A percentile compares a stretch with the other conserved stretches of the same genome.
These are phyloP conservation scores for Pisolithus microcarpus DNA, from an alignment of 768 basidiomycete genomes.

Conservation along the genomic window DNA sequence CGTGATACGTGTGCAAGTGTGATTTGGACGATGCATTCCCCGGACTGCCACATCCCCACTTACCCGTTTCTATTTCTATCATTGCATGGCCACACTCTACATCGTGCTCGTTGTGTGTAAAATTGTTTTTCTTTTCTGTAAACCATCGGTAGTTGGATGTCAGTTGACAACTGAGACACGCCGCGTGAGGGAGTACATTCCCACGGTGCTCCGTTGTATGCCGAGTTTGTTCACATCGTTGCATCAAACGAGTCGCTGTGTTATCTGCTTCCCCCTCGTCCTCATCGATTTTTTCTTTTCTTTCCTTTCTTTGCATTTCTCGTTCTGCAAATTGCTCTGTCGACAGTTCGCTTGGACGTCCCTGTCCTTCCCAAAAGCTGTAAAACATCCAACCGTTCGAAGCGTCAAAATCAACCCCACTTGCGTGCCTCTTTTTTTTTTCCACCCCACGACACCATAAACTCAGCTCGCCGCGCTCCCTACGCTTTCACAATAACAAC, in stretches of 20 bases:
- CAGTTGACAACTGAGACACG: neutral
- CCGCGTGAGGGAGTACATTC: constrained; percentile 10
- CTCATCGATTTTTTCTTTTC: constrained; percentile 27
- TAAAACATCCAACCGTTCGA: neutral
- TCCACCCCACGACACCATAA: constrained; percentile 14
- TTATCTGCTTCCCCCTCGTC: constrained; percentile 26
- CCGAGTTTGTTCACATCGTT: constrained; percentile 22
- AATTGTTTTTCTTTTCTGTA: no score
- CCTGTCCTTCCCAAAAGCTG: neutral
- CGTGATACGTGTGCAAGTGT: neutral
- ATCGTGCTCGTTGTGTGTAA: neutral
- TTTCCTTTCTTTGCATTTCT: constrained; percentile 15
- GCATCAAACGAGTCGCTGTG: constrained; percentile 20
- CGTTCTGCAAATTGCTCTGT: constrained; percentile 3
- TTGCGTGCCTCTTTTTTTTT: constrained; percentile 19
- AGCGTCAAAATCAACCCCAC: constrained; percentile 1
- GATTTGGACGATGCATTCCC: neutral
- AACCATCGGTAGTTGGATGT: neutral
- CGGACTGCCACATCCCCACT: neutral
- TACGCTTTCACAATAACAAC: neutral
- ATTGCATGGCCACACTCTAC: neutral
- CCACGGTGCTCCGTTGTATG: constrained; percentile 23
- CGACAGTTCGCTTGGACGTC: neutral
- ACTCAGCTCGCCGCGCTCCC: constrained; percentile 3
- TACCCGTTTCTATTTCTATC: neutral